Percentiles rank a stretch among this genome's conserved stretches.
These are phyloP conservation scores for Lentinula sp. DNA, from an alignment of 768 basidiomycete genomes.

Conservation along the genomic window DNA sequence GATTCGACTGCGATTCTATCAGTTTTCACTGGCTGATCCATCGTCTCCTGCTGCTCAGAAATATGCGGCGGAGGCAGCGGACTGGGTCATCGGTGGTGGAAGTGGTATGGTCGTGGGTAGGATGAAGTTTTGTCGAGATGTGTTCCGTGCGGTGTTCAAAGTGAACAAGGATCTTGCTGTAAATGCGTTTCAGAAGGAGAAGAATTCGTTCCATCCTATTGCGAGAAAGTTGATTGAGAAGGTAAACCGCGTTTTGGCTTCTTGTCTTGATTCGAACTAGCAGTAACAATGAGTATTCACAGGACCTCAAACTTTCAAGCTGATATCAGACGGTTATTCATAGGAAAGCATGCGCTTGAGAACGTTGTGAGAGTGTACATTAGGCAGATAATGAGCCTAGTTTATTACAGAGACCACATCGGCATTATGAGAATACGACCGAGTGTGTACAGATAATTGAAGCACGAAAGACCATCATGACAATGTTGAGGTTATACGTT, in stretches of 20 bases:
- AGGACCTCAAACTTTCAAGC: neutral
- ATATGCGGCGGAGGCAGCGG: slow-evolving; percentile 48
- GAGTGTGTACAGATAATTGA: too few species aligned
- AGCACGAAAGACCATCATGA: too few species aligned
- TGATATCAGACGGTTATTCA: neutral
- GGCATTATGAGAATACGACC: too few species aligned
- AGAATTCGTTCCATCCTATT: slow-evolving; percentile 67
- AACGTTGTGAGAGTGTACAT: too few species aligned
- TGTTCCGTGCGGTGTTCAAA: slow-evolving; percentile 48
- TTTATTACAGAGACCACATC: too few species aligned
- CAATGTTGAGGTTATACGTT: too few species aligned
- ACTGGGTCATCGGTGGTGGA: slow-evolving; percentile 67
- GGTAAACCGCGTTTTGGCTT: slow-evolving; percentile 28
- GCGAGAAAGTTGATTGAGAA: slow-evolving; percentile 72
- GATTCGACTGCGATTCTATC: slow-evolving; percentile 74
- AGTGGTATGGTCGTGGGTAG: slow-evolving; percentile 64
- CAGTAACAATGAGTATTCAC: neutral
- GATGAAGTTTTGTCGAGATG: slow-evolving; percentile 81
- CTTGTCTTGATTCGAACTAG: neutral
- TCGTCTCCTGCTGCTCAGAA: slow-evolving; percentile 37
- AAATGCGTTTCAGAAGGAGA: slow-evolving; percentile 38
- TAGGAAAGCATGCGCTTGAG: neutral
- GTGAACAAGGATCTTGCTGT: slow-evolving; percentile 51
- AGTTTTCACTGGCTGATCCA: slow-evolving; percentile 53
- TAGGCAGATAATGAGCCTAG: too few species aligned